Conservation (phyloP, 495 filamentous ascomycete species). For the Podospora tetraspora region DNA sequence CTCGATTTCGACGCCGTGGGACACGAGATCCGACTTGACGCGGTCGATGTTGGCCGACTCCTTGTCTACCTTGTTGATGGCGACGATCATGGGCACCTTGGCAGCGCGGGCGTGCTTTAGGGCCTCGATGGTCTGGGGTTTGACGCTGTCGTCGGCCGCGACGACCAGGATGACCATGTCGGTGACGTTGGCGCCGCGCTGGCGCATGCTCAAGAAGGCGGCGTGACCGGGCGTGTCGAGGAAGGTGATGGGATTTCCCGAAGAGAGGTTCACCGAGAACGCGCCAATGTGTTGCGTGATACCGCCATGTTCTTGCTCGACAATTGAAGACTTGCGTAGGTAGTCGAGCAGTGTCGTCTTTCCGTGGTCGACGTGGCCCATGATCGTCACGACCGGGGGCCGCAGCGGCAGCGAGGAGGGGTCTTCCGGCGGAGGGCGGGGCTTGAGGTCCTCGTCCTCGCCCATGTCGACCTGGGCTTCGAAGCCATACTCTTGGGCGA, state of each 20-base stretch:
- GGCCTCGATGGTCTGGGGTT: slow-evolving; percentile 93
- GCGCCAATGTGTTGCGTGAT: slow-evolving; percentile 99
- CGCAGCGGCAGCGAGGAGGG: slow-evolving; percentile 62
- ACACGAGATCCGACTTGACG: slow-evolving; percentile 81
- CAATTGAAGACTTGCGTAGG: slow-evolving; percentile 87
- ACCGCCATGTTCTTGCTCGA: slow-evolving; percentile 85
- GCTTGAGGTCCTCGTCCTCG: slow-evolving; percentile 63
- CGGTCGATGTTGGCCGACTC: slow-evolving; percentile 68
- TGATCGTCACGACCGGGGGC: slow-evolving; percentile 96
- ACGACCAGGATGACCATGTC: slow-evolving; percentile 97
- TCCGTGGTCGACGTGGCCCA: slow-evolving; percentile 99
- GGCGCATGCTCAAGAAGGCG: slow-evolving; percentile 92
- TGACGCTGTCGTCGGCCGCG: slow-evolving; percentile 95
- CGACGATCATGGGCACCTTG: slow-evolving; percentile 91
- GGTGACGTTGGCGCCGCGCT: slow-evolving; percentile 90
- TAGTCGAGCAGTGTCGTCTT: slow-evolving; percentile 97
- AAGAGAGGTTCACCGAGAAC: slow-evolving; percentile 86
- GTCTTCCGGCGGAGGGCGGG: slow-evolving; percentile 68
- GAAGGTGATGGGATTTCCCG: slow-evolving; percentile 87
- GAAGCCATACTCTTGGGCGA: slow-evolving; percentile 89
- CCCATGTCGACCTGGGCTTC: slow-evolving; percentile 76
- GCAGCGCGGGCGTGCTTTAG: slow-evolving; percentile 91
- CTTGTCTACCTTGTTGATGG: slow-evolving; percentile 97
- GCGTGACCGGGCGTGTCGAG: slow-evolving; percentile 96
- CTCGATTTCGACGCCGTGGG: slow-evolving; percentile 86